Base-by-base conservation (phyloP, 2,329 filamentous ascomycete species). In the Xylariaceae sp. region DNA sequence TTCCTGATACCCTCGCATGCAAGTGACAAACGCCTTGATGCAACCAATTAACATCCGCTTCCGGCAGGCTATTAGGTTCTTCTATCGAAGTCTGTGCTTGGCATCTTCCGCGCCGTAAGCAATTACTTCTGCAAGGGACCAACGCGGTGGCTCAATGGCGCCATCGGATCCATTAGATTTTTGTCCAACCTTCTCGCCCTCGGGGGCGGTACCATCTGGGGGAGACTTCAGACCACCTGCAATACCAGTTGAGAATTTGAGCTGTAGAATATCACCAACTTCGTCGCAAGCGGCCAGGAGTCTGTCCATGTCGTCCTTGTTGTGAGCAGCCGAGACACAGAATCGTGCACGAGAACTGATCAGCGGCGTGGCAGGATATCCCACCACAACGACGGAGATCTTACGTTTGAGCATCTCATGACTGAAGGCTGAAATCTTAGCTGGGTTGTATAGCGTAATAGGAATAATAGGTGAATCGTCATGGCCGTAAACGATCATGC, bases 381-480 rank as follows among this genome's bases (percentile, higher is more conserved):
- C 95, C 59, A 99, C 95, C 44, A 99, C 91, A 40, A 99, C 95
- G 49, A 98, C 91, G 0, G 93, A 95, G 66, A 99, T 98, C 76
- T 97, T 98, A 70, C 95, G 91, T 77, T 90, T 91, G 58, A 98
- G 85, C 95, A 99, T 98, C 75, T 98, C 95, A 72, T 96, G 95
- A 48, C 92, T 97, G 76, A 99, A 99, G 56, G 95, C 93, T 3
- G 93, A 90, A 82, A 99, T 97, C 79, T 99, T 99, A 68, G 91
- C 95, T n/a, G 95, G 95, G 77, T 98, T 91, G 81, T 97, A 99
- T 23, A 99, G 86, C 70, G 96, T 84, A 64, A 99, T 75, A 51
- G 95, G 95, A 66, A 99, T 92, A 67, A 99, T 98, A 54, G 95
- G 95, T 4, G 93, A 97, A 77, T 99, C 95, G 71, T 99, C 95